phyloP scores from a whole-genome alignment of 164 flowering plant species.

The Magnolia officinalis region DNA sequence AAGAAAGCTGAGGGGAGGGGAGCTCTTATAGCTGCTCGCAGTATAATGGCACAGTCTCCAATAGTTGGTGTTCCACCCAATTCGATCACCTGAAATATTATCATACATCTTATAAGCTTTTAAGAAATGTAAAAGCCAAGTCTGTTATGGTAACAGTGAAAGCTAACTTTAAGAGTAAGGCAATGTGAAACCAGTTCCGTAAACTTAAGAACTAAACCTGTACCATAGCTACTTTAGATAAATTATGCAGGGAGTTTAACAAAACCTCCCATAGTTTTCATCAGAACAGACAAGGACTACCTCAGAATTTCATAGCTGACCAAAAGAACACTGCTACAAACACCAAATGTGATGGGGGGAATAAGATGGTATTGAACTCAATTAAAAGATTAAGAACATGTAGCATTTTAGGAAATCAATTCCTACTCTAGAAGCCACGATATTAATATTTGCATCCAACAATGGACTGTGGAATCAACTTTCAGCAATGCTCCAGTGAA shows the following conservation, averaged over 20 bases:
- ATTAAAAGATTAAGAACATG: too few relatives aligned
- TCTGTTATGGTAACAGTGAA: not conserved
- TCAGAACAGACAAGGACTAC: not conserved
- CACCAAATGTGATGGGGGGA: too few relatives aligned
- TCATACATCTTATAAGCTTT: not conserved
- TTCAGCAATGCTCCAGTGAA: not conserved
- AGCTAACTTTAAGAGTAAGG: too few relatives aligned
- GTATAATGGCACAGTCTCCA: slow-evolving; percentile 88
- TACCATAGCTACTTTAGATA: not conserved
- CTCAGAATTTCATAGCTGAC: not conserved
- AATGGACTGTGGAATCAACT: too few relatives aligned
- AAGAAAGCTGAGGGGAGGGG: slow-evolving; percentile 87
- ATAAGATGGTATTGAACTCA: too few relatives aligned
- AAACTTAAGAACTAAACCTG: not conserved
- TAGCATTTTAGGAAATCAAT: too few relatives aligned
- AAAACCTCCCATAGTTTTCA: not conserved
- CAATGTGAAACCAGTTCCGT: not conserved
- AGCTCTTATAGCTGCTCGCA: slow-evolving; percentile 86
- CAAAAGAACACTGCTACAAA: too few relatives aligned
- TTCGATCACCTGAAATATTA: slow-evolving; percentile 69
- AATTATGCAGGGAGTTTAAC: not conserved
- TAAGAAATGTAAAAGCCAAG: not conserved
- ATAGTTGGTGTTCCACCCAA: slow-evolving; percentile 91
- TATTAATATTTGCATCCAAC: not conserved
- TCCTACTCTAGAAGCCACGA: not conserved